Base-by-base conservation (phyloP, 768 basidiomycete species). In the Tephrocybe sp. region DNA sequence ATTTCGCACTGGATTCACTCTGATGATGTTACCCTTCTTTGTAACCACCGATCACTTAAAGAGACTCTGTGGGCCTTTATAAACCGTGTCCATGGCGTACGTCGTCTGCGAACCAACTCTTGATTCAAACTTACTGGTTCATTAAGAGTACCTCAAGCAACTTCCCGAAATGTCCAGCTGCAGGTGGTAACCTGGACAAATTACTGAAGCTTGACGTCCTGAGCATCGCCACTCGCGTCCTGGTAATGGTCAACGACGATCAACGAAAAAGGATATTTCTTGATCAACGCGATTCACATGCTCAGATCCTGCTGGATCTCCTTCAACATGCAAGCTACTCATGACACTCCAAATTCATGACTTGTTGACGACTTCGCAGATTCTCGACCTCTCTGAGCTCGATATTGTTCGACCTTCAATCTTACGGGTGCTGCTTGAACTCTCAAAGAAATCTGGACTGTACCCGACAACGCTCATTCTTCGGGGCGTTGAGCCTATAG, bases 381-480 rank as follows among this genome's bases (percentile, higher is more conserved):
- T 50, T 23, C 43, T 50, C 29, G 49, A 45, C 27, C 30, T 46
- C 24, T 29, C 45, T 5, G 46, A 43, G 25, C 41, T 47, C 15
- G 36, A 25, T 15, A 23, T 47, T 29, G 51, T 52, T 30, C 40
- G 46, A 4, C 45, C 51, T 18, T 34, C 45, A 1, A 47, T 52
- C 18, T 29, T 47, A 19, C 34, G 36, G n/a, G 34, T 47, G 10
- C 21, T 38, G 6, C 33, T 52, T 6, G 45, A 47, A 22, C 25
- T 47, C 6, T 52, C 51, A 15, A 42, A 39, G 13, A 29, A 36
- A 31, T 47, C 45, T 15, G 41, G 41, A 15, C 41, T 47, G 15
- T 52, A 43, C 31, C 51, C 51, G 7, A 38, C 45, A 12, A 31
- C 51, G 6, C 45, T 52, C 12, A 44, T 52, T 45, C 45, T 52